phyloP scores from a whole-genome alignment of 2,329 filamentous ascomycete species.

The Talaromyces sp. region DNA sequence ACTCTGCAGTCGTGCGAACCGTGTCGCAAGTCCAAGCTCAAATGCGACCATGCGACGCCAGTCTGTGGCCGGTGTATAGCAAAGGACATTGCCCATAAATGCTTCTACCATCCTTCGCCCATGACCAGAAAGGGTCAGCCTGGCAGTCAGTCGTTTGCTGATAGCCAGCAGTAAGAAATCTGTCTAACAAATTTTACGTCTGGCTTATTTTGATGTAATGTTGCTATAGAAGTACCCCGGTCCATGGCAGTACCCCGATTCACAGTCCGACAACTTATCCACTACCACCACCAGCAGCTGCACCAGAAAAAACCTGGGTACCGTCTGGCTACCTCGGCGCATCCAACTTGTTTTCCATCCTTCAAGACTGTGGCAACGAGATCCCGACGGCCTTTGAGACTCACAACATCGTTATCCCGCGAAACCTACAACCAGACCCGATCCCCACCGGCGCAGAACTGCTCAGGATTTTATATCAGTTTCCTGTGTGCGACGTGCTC shows the following conservation, averaged over 20 bases:
- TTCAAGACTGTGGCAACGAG: neutral
- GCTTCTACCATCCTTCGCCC: slow-evolving; percentile 6
- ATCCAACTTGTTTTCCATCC: neutral
- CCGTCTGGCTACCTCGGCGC: neutral
- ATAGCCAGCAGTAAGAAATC: neutral
- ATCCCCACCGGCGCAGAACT: neutral
- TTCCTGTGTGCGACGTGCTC: neutral
- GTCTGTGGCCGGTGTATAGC: slow-evolving; percentile 16
- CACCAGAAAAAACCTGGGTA: neutral
- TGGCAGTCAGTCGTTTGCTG: neutral
- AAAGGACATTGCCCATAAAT: slow-evolving; percentile 3
- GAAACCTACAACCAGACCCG: neutral
- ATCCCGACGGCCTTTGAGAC: neutral
- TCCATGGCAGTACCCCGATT: neutral
- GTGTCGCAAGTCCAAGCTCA: slow-evolving; percentile 34
- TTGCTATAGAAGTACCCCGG: neutral
- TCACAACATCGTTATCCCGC: neutral
- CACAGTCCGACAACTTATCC: neutral
- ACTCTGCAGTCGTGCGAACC: slow-evolving; percentile 33
- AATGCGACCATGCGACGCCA: slow-evolving; percentile 30
- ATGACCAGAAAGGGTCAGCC: neutral
- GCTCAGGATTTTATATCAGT: neutral
- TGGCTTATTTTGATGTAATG: neutral
- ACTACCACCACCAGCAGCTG: neutral
- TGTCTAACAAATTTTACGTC: too few species aligned